Base-by-base conservation (phyloP, 768 basidiomycete species). In the Auriscalpium vulgare region DNA sequence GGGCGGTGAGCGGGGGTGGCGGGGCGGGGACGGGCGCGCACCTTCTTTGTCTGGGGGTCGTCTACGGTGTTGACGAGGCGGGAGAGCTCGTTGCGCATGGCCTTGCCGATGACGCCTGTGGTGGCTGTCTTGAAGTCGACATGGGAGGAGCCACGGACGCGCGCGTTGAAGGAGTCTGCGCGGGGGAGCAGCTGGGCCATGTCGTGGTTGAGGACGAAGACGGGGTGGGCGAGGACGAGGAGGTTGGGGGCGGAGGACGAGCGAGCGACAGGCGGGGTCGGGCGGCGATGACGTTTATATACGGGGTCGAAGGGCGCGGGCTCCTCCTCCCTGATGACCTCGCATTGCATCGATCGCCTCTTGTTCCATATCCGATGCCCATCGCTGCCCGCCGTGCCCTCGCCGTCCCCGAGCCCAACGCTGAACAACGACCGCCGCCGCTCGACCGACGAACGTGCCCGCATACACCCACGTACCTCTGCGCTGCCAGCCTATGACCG, bases 91-190 rank as follows among this genome's bases (percentile, higher is more conserved):
- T 97, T 97, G 77, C 93, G 86, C 95, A 97, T 97, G 55, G 93
- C 79, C 77, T 97, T 97, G 84, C 81, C 78, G 16, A 77, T 76
- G 56, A 81, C 76, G 57, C 77, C 78, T 10, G 78, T 80, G 40
- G 75, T 95, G 61, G 95, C 95, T n/a, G 92, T 95, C 79, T 95
- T 94, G 84, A 95, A 95, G 75, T 97, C 89, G 76, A 91, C 85
- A 70, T 91, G 87, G 63, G 81, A 84, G 54, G 84, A 82, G 62
- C 88, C 88, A 57, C 88, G 83, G 54, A 80, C 81, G 59, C 88
- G 85, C 67, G 83, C 78, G 62, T 78, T 82, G 80, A 87, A 75
- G 56, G 86, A 79, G 60, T 89, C 85, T 66, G 70, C 71, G 62
- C 82, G 79, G 53, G 85, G 86, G 70, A 84, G 75, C 21, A 76